Evolutionary conservation across 129 eudicot species (phyloP).

Genomic region (Arctium minus): DNA sequence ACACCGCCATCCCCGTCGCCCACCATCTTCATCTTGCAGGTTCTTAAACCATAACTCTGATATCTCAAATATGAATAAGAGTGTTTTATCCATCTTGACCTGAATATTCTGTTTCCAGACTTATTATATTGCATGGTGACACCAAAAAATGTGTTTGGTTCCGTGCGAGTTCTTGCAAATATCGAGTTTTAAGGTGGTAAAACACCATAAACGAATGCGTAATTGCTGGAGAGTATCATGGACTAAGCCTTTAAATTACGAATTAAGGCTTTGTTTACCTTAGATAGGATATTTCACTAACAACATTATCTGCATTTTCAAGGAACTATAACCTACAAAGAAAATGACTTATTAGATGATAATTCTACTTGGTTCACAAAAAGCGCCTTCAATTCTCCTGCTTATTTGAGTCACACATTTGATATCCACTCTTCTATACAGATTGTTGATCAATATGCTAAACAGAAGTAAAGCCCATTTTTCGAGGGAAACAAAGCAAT

Average conservation of each 20-base stretch:
- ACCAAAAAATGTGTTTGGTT: background rate
- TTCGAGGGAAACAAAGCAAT: background rate
- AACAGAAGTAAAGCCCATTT: background rate
- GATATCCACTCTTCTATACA: background rate
- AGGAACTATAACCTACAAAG: background rate
- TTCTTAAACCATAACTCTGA: too few species aligned
- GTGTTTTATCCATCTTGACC: too few species aligned
- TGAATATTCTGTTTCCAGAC: too few species aligned
- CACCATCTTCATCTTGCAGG: too few species aligned
- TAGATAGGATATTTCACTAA: background rate
- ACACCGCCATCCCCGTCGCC: too few species aligned
- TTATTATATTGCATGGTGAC: background rate
- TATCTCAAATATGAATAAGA: too few species aligned
- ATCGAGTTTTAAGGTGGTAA: background rate
- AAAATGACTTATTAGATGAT: background rate
- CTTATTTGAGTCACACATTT: background rate
- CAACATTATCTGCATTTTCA: slow-evolving; percentile 8
- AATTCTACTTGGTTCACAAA: background rate
- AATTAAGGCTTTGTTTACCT: background rate
- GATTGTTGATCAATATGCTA: background rate
- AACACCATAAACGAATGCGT: background rate
- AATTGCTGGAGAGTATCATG: background rate
- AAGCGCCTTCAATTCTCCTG: background rate
- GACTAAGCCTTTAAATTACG: background rate
- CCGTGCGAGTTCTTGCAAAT: background rate